Conservation (phyloP, 345 rosid species). For the Alliaria petiolata region DNA sequence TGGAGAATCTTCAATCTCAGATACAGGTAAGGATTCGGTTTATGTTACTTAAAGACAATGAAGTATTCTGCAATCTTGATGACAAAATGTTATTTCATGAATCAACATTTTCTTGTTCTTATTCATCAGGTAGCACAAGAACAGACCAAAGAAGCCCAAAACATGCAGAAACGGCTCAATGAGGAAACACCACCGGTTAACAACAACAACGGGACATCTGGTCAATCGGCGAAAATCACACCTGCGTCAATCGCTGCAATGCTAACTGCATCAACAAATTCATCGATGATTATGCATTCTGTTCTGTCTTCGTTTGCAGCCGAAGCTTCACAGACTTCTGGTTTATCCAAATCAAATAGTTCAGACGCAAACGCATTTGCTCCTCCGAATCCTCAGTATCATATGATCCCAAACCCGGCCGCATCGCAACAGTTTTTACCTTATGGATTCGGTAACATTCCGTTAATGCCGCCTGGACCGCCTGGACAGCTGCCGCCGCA, state of each 20-base stretch:
- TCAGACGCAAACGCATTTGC: conserved; percentile 42
- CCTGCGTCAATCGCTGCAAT: conserved; percentile 86
- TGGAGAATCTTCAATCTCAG: conserved; percentile 76
- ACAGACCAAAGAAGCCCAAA: conserved; percentile 55
- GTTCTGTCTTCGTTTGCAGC: conserved; percentile 90
- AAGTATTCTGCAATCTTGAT: not conserved
- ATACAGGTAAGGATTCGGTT: conserved; percentile 48
- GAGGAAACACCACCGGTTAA: conserved; percentile 15
- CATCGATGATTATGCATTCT: conserved; percentile 86
- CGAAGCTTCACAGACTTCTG: conserved; percentile 67
- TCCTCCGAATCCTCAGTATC: conserved; percentile 45
- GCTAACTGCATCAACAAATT: conserved; percentile 74
- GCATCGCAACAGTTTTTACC: conserved; percentile 49
- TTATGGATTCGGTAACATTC: conserved; percentile 54
- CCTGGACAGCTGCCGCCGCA: conserved; percentile 29
- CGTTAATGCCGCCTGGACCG: conserved; percentile 49
- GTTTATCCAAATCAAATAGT: conserved; percentile 41
- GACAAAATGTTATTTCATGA: not conserved
- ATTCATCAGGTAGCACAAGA: conserved; percentile 63
- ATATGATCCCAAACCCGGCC: conserved; percentile 46
- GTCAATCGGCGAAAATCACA: conserved; percentile 48
- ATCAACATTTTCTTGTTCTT: not conserved
- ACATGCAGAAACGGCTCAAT: conserved; percentile 54
- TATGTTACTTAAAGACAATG: not conserved
- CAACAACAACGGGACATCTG: conserved; percentile 37